phyloP scores from a whole-genome alignment of 139 green algal species.

The Pleodorina starrii region DNA sequence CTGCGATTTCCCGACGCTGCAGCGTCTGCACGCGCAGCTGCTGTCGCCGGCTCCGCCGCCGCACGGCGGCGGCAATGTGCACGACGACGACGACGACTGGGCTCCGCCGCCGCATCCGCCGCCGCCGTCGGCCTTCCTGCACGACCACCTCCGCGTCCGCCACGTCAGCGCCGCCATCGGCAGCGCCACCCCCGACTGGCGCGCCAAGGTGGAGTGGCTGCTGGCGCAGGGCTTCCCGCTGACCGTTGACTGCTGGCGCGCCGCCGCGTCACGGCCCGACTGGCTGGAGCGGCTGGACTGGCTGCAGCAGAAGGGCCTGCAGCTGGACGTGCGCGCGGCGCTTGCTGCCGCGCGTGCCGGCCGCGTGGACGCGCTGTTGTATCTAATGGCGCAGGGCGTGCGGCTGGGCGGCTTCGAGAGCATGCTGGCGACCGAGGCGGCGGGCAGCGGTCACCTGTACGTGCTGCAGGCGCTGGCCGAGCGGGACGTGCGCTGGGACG shows the following conservation, averaged over 20 bases:
- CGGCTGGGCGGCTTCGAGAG: not conserved
- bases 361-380: not conserved
- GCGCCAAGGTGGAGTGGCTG: conserved; percentile 15
- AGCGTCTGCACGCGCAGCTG: not conserved
- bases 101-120: not conserved
- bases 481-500: not conserved
- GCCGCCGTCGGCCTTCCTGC: not conserved
- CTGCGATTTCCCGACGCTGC: not conserved
- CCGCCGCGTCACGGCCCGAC: not conserved
- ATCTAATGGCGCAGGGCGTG: not conserved
- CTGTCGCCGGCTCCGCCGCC: not conserved
- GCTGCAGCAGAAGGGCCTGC: not conserved
- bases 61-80: not conserved
- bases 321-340: not conserved
- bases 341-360: not conserved
- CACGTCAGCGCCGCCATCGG: not conserved
- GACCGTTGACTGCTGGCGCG: not conserved
- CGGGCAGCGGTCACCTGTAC: not conserved
- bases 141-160: not conserved
- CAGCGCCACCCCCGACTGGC: not conserved
- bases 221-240: not conserved
- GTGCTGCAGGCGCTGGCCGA: not conserved
- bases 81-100: not conserved
- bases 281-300: not conserved
- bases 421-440: not conserved